phyloP scores from a whole-genome alignment of 164 flowering plant species.

The Malania oleifera region DNA sequence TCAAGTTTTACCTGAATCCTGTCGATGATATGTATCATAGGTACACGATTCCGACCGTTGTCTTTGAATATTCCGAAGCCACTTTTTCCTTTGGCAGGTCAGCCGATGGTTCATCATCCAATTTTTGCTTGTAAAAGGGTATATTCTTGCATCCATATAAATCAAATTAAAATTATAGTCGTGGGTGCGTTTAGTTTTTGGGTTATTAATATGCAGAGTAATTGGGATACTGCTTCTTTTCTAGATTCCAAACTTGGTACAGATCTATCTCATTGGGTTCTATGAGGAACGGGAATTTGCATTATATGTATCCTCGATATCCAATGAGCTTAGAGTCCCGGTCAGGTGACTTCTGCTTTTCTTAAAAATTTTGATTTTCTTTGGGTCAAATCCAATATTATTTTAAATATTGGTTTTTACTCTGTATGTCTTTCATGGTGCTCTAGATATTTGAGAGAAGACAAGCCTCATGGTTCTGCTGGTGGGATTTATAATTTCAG shows the following conservation, averaged over 20 bases:
- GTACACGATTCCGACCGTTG: constrained; percentile 87
- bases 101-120: constrained; percentile 96
- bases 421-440: constrained; percentile 12
- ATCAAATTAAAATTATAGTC: too few relatives aligned
- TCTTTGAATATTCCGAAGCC: constrained; percentile 92
- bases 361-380: not conserved
- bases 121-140: constrained; percentile 95
- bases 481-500: constrained; percentile 92
- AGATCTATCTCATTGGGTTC: constrained; percentile 90
- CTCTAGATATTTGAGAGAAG: constrained; percentile 85
- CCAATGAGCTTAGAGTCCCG: constrained; percentile 90
- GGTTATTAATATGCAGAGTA: not conserved
- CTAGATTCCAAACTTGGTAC: constrained; percentile 87
- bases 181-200: not conserved
- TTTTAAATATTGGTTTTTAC: not conserved
- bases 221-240: constrained; percentile 4
- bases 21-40: constrained; percentile 29
- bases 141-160: constrained; percentile 8
- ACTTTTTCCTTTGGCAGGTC: constrained; percentile 91
- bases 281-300: constrained; percentile 97
- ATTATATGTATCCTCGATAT: constrained; percentile 82
- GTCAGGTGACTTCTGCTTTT: constrained; percentile 51
- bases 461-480: constrained; percentile 97
- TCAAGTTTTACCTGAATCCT: not conserved
- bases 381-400: not conserved